Evolutionary conservation across 805 yeast genomes (phyloP), one percentile per base, ranked within the genome.

Genomic region (Teunomyces lycoperdinae): DNA sequence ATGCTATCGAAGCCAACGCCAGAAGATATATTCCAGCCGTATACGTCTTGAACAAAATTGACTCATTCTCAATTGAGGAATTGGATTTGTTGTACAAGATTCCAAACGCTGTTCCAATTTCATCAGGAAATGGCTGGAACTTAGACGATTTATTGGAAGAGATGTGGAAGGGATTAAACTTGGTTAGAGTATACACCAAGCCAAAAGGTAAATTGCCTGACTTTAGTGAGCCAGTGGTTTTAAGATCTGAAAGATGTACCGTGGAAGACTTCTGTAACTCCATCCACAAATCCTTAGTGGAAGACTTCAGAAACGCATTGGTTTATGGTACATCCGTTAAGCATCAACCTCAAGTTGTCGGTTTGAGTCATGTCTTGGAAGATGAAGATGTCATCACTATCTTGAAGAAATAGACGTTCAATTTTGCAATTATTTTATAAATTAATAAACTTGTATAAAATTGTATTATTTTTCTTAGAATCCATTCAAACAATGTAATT

Each of bases 371-470:
- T 71, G 75, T 67, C 9, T 74, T 94, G 58, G 87, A 85, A 70
- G 99, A 94, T 69, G 99, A 94, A 70, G 99, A 94, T 70, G 99
- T 94, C 29, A 96, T 94, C 44, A 92, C 99, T 14, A 89, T 91
- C 58, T 78, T 91, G 71, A 91, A 91, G 74, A 85, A 88, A 52
- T 73, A 64, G 53, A 10, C 26, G 14, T n/a, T 20, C 13, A 9
- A 35, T 35, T 26, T 35, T 35, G 26, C n/a, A 17, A 8, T 17
- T 17, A 35, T 10, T 10, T 16, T 20, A 11, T 13, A 33, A 9
- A 4, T 33, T 14, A 33, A 10, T 10, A 14, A 33, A 9, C 1
- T 38, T 20, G 7, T 7, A 11, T 26, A 24, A 6, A 16, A 8
- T 34, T 13, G 39, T 17, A 4, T 16, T 33, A 20, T 33, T 33